These are phyloP conservation scores for Eustoma russellianum DNA, from an alignment of 257 asterid species.

Conservation along the genomic window DNA sequence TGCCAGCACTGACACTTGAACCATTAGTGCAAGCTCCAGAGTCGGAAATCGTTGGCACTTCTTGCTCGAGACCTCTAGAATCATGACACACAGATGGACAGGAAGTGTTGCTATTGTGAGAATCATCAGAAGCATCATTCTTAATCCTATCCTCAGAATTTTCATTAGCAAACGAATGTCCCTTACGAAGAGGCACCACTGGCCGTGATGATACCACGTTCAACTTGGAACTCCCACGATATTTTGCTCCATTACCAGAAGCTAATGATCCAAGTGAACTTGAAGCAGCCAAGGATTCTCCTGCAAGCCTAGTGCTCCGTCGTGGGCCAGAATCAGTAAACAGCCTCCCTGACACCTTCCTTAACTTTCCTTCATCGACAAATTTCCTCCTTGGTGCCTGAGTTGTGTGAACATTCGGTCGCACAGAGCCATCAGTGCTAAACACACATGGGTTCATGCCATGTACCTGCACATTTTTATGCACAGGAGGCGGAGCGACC, in stretches of 20 bases:
- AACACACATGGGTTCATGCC: slow-evolving; percentile 49
- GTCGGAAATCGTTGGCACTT: slow-evolving; percentile 40
- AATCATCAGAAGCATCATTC: slow-evolving; percentile 59
- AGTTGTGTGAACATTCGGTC: slow-evolving; percentile 49
- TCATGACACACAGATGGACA: slow-evolving; percentile 23
- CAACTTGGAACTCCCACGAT: slow-evolving; percentile 53
- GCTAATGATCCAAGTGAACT: slow-evolving; percentile 36
- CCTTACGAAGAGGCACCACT: slow-evolving; percentile 49
- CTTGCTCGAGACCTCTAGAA: slow-evolving; percentile 53
- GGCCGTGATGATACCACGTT: slow-evolving; percentile 45
- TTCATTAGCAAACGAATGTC: slow-evolving; percentile 58
- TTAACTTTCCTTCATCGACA: slow-evolving; percentile 89
- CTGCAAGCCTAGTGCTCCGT: slow-evolving; percentile 88
- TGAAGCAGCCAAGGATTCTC: slow-evolving; percentile 47
- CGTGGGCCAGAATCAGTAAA: slow-evolving; percentile 94
- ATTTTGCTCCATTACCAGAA: slow-evolving; percentile 65
- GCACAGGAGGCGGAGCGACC: slow-evolving; percentile 80
- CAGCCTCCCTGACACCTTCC: slow-evolving; percentile 97
- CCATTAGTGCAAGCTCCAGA: too few relatives aligned
- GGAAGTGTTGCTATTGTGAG: slow-evolving; percentile 44
- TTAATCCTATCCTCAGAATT: slow-evolving; percentile 69
- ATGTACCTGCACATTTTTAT: slow-evolving; percentile 63
- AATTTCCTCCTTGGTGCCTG: slow-evolving; percentile 90
- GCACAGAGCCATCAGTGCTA: slow-evolving; percentile 68
- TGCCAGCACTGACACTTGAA: slow-evolving; percentile 32